Evolutionary conservation across 306 rosid species (phyloP).

Genomic region (Sophora flavescens): DNA sequence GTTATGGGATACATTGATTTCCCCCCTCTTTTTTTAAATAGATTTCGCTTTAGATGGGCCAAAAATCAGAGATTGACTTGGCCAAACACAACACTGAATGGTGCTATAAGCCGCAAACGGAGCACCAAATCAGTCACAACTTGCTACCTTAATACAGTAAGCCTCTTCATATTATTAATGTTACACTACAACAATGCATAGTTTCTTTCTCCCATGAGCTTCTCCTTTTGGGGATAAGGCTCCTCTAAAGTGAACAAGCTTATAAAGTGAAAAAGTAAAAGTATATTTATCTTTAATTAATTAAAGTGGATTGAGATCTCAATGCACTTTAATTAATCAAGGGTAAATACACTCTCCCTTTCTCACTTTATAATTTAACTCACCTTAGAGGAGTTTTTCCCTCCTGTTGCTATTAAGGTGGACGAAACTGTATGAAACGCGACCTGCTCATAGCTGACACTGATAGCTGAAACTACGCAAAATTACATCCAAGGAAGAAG

Average conservation of each 20-base stretch:
- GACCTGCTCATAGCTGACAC: constrained; percentile 35
- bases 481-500: constrained; percentile 26
- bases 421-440: constrained; percentile 1
- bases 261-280: no score
- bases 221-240: constrained; percentile 22
- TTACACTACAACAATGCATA: constrained; percentile 27
- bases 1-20: constrained; percentile 4
- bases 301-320: no score
- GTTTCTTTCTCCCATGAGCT: constrained; percentile 46
- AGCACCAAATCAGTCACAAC: constrained; percentile 22
- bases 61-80: constrained; percentile 26
- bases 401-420: neutral
- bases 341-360: no score
- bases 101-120: constrained; percentile 24
- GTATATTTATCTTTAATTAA: no score
- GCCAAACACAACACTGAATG: constrained; percentile 4
- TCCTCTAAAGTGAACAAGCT: no score
- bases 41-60: constrained; percentile 29
- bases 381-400: no score
- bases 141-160: neutral
- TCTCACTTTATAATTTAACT: no score
- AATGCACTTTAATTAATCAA: no score
- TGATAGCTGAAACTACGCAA: constrained; percentile 28
- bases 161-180: constrained; percentile 6
- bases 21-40: constrained; percentile 4